These are phyloP conservation scores for Wickerhamomyces canadensis DNA, from an alignment of 805 yeast genomes.

Conservation along the genomic window DNA sequence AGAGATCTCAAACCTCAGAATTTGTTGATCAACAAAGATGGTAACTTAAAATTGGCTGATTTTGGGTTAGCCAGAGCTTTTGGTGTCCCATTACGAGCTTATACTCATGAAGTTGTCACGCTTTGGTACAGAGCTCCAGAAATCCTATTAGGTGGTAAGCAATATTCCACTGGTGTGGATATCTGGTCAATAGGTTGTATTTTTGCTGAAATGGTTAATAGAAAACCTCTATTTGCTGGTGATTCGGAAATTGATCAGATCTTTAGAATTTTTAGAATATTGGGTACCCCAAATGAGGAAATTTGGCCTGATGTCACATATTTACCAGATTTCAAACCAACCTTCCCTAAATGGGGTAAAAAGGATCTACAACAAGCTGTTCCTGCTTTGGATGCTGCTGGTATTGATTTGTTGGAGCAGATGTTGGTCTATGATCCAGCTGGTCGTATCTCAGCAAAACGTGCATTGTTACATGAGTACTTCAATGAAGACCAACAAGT, in stretches of 20 bases:
- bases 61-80: constrained; percentile 96
- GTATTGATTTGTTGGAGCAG: constrained; percentile 74
- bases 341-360: constrained; percentile 86
- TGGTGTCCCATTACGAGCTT: constrained; percentile 95
- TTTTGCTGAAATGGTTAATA: constrained; percentile 95
- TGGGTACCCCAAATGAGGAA: constrained; percentile 93
- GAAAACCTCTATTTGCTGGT: constrained; percentile 94
- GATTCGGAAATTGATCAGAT: constrained; percentile 97
- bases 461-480: constrained; percentile 87
- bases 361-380: constrained; percentile 66
- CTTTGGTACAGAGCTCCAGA: constrained; percentile 98
- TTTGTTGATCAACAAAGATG: constrained; percentile 89
- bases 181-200: constrained; percentile 99
- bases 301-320: constrained; percentile 92
- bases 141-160: constrained; percentile 90
- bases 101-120: constrained; percentile 97
- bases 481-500: constrained; percentile 49
- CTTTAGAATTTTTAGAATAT: constrained; percentile 81
- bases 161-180: constrained; percentile 96
- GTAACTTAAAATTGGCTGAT: constrained; percentile 85
- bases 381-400: constrained; percentile 76
- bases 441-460: constrained; percentile 85
- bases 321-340: constrained; percentile 88
- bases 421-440: constrained; percentile 91
- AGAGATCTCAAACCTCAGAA: constrained; percentile 97